A percentile compares a stretch with the other conserved stretches of the same genome.
Conservation (phyloP, 2,329 filamentous ascomycete genomes). For the Pseudogymnoascus sp. region DNA sequence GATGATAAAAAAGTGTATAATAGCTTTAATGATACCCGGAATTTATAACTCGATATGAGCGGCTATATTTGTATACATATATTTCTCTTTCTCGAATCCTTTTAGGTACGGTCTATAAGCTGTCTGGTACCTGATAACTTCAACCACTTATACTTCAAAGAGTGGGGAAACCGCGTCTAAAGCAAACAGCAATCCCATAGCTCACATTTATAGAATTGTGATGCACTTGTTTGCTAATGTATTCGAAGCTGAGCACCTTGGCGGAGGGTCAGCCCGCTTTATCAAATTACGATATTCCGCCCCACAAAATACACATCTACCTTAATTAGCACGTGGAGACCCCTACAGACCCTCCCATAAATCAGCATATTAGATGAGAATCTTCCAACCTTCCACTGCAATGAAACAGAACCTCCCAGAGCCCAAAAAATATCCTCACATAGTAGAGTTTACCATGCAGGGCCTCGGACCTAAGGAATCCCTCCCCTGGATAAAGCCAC, state of each 20-base stretch:
- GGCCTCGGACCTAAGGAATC: background rate
- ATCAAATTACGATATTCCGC: background rate
- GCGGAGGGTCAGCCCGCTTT: background rate
- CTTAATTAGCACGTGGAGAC: background rate
- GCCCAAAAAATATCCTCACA: background rate
- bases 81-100: background rate
- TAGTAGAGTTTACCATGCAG: background rate
- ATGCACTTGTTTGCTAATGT: background rate
- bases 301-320: background rate
- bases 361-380: too few relatives aligned
- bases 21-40: slow-evolving; percentile 1
- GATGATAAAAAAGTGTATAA: background rate
- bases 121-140: background rate
- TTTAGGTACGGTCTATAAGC: background rate
- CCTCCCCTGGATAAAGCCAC: background rate
- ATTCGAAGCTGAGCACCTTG: background rate
- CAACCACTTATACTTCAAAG: background rate
- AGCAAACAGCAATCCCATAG: background rate
- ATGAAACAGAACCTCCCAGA: background rate
- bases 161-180: background rate
- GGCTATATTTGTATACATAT: too few relatives aligned
- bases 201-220: background rate
- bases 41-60: background rate
- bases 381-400: background rate
- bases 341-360: background rate